phyloP scores from a whole-genome alignment of 176 grass and related monocot species.

The Areca catechu region DNA sequence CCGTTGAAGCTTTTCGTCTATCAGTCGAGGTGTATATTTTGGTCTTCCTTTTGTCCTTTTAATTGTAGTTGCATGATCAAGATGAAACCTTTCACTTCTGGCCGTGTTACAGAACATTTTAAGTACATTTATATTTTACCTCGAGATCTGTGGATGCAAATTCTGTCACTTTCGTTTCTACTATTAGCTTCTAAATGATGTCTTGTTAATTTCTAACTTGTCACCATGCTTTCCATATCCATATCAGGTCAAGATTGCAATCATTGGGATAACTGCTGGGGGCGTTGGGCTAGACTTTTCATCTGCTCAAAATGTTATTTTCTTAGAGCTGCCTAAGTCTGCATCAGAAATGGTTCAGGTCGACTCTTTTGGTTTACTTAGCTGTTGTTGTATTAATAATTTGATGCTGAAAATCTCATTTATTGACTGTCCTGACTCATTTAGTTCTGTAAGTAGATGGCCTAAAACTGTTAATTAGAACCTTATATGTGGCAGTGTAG shows the following conservation, averaged over 20 bases:
- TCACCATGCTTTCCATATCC: constrained; percentile 11
- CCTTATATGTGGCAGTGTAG: no score
- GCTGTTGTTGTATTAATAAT: neutral
- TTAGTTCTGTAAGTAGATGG: no score
- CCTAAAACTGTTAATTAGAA: no score
- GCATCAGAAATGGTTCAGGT: constrained; percentile 93
- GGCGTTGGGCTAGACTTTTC: constrained; percentile 84
- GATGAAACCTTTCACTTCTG: neutral
- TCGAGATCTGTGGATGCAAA: no score
- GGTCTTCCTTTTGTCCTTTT: neutral
- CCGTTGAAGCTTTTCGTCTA: constrained; percentile 69
- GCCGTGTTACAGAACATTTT: no score
- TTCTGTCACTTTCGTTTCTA: no score
- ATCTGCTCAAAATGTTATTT: constrained; percentile 90
- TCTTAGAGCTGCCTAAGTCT: constrained; percentile 84
- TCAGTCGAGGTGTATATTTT: constrained; percentile 44
- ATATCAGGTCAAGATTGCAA: constrained; percentile 77
- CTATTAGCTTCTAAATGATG: no score
- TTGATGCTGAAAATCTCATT: no score
- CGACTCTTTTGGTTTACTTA: constrained; percentile 7
- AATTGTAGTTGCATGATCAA: neutral
- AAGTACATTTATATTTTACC: no score
- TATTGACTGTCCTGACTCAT: no score
- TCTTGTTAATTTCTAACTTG: no score
- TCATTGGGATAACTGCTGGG: constrained; percentile 96